phyloP scores from a whole-genome alignment of 2,329 filamentous ascomycete species.

The Parasarocladium wereldwijsianum region DNA sequence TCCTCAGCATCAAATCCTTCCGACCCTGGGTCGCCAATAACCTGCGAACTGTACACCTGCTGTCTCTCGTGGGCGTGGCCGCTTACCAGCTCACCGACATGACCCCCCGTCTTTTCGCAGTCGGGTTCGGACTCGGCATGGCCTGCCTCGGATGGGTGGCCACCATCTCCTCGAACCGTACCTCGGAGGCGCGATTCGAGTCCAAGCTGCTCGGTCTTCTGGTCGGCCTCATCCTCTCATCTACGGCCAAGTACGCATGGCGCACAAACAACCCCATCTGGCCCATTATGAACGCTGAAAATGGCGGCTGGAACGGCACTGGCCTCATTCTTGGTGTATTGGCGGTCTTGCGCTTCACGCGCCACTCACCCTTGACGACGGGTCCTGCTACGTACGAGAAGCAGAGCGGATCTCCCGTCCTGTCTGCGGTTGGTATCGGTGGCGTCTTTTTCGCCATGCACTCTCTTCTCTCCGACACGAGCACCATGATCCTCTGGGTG shows the following conservation, averaged over 20 bases:
- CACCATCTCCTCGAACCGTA: slow-evolving; percentile 64
- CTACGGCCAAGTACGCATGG: slow-evolving; percentile 82
- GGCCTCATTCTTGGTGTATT: slow-evolving; percentile 64
- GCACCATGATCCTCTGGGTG: slow-evolving; percentile 97
- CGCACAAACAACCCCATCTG: slow-evolving; percentile 93
- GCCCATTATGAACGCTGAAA: slow-evolving; percentile 80
- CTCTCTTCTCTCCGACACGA: slow-evolving; percentile 87
- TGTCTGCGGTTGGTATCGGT: slow-evolving; percentile 65
- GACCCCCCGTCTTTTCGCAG: slow-evolving; percentile 60
- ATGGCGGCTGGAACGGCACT: slow-evolving; percentile 83
- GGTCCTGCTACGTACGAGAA: slow-evolving; percentile 17
- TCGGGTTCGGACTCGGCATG: slow-evolving; percentile 68
- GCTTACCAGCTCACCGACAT: slow-evolving; percentile 67
- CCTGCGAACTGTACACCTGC: slow-evolving; percentile 54
- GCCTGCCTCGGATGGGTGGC: slow-evolving; percentile 74
- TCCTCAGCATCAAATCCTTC: slow-evolving; percentile 58
- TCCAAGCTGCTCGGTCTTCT: slow-evolving; percentile 67
- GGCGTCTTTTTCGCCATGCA: slow-evolving; percentile 83
- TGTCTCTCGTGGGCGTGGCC: slow-evolving; percentile 64
- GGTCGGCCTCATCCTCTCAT: slow-evolving; percentile 72
- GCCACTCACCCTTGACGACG: slow-evolving; percentile 38
- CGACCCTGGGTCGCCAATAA: slow-evolving; percentile 55
- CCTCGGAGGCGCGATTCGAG: slow-evolving; percentile 63
- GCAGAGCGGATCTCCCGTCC: slow-evolving; percentile 48
- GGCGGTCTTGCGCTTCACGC: slow-evolving; percentile 62